A percentile compares a stretch with the other conserved stretches of the same genome.
These are phyloP conservation scores for Rhodotorula graminis DNA, from an alignment of 768 basidiomycete species.

Conservation along the genomic window DNA sequence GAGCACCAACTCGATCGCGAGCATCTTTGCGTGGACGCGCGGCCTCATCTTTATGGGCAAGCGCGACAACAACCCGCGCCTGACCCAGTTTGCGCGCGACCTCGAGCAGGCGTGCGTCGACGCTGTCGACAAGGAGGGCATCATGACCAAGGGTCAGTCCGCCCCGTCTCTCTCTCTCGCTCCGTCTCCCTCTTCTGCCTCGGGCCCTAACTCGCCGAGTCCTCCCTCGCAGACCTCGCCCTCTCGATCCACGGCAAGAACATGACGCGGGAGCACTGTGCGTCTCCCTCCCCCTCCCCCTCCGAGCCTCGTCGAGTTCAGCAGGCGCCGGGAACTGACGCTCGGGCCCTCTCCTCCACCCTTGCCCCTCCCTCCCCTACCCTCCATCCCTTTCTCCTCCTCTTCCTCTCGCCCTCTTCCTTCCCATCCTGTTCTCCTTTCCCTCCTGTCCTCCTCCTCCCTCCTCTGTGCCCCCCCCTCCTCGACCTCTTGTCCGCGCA, in stretches of 20 bases:
- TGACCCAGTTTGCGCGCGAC: constrained; percentile 67
- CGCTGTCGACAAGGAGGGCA: constrained; percentile 52
- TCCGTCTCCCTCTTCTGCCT: too few relatives aligned
- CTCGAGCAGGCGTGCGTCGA: constrained; percentile 85
- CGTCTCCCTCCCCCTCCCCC: background rate
- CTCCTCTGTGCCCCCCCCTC: too few relatives aligned
- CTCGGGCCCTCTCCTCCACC: too few relatives aligned
- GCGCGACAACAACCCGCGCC: constrained; percentile 72
- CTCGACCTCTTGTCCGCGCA: background rate
- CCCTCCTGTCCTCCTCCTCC: background rate
- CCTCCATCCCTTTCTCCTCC: too few relatives aligned
- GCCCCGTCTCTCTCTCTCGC: background rate
- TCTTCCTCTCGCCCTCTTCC: too few relatives aligned
- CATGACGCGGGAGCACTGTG: constrained; percentile 25
- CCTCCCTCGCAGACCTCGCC: constrained; percentile 68
- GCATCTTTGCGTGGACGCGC: constrained; percentile 98
- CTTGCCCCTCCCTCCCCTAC: too few relatives aligned
- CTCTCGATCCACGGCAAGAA: constrained; percentile 85
- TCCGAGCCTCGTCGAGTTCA: too few relatives aligned
- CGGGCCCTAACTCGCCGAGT: too few relatives aligned
- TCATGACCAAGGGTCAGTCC: constrained; percentile 37
- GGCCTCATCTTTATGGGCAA: constrained; percentile 79
- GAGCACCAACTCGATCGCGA: constrained; percentile 96
- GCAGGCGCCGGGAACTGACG: too few relatives aligned
- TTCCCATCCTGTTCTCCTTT: too few relatives aligned